Evolutionary conservation across 2,329 filamentous ascomycete species (phyloP), one percentile per base, ranked within the genome.

Genomic region (Pleoardoris graminearum): DNA sequence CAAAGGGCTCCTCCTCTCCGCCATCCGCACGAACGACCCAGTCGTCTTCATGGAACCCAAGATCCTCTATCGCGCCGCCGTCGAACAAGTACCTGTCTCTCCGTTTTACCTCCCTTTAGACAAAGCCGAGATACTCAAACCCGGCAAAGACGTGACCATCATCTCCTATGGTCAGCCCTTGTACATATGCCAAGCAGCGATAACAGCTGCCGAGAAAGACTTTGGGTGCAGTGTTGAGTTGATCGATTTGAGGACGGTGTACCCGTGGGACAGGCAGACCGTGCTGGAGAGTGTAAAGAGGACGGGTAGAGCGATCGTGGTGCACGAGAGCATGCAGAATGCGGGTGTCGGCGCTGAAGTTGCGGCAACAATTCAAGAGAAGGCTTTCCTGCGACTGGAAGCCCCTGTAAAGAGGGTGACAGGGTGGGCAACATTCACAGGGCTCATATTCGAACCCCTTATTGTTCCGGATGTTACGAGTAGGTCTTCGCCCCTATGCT

Each of bases 11-110:
- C 77, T 96, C 45, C 79, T 96, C 3, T 82, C 88, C 3, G 91
- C 96, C 48, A 85, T 85, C 46, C 84, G 77, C 76, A 85, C 81
- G 65, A 90, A 91, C 56, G 92, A 97, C 71, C 92, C 92, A 0
- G 90, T 93, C 57, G 79, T 97, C 48, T 96, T 97, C 74, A 86
- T 97, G 86, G 92, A 97, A 71, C 92, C 92, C 38, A 97, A 97
- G 77, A 89, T 94, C 41, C 79, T 97, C 11, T 97, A 97, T 73
- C 87, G 92, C 17, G 91, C 92, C 0, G 90, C 92, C 0, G 90
- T 96, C 23, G 92, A 97, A 73, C 90, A 96, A 71, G 92, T 97
- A 1, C 92, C 92, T 0, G 83, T 86, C 1, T 87, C 85, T 19
- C 78, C 89, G 3, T 97, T 94, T 71, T 85, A 86, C n/a, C 81